Conservation (phyloP, 1,284 basidiomycete species). For the Apiotrichum domesticum region DNA sequence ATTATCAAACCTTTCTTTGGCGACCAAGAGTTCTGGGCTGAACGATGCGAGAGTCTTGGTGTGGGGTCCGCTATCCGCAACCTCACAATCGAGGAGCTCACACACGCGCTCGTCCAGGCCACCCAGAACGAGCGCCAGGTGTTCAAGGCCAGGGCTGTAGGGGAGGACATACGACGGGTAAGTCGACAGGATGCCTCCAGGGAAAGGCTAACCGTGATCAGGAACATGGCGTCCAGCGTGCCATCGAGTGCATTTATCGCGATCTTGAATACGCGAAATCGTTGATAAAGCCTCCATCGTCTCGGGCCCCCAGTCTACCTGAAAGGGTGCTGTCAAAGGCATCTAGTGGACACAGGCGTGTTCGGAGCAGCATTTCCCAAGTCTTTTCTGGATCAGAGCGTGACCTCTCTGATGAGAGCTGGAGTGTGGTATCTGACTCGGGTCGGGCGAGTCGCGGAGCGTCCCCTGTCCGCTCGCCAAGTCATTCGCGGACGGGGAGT, state of each 20-base stretch:
- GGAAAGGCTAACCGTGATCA: conserved; percentile 32
- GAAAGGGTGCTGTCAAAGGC: neutral
- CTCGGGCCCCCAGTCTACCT: neutral
- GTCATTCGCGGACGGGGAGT: neutral
- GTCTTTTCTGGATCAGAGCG: neutral
- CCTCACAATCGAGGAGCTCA: conserved; percentile 68
- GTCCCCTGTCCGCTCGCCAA: neutral
- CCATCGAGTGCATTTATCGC: conserved; percentile 85
- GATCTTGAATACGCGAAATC: conserved; percentile 83
- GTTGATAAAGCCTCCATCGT: conserved; percentile 56
- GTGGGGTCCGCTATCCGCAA: conserved; percentile 80
- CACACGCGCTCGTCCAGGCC: conserved; percentile 69
- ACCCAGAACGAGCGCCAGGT: conserved; percentile 85
- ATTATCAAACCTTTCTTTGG: conserved; percentile 97
- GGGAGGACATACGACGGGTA: conserved; percentile 75
- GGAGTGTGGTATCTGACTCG: conserved; percentile 15
- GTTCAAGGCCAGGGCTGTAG: conserved; percentile 69
- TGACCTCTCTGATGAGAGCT: conserved; percentile 16
- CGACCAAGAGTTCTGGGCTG: conserved; percentile 95
- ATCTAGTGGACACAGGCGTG: neutral
- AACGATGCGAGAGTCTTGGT: conserved; percentile 86
- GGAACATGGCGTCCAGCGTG: conserved; percentile 83
- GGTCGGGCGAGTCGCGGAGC: neutral
- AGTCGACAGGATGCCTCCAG: conserved; percentile 27
- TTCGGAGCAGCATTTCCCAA: neutral